A percentile compares a stretch with the other conserved stretches of the same genome.
These are phyloP conservation scores for Eremochloa ophiuroides DNA, from an alignment of 176 grass and related monocot species.

Conservation along the genomic window DNA sequence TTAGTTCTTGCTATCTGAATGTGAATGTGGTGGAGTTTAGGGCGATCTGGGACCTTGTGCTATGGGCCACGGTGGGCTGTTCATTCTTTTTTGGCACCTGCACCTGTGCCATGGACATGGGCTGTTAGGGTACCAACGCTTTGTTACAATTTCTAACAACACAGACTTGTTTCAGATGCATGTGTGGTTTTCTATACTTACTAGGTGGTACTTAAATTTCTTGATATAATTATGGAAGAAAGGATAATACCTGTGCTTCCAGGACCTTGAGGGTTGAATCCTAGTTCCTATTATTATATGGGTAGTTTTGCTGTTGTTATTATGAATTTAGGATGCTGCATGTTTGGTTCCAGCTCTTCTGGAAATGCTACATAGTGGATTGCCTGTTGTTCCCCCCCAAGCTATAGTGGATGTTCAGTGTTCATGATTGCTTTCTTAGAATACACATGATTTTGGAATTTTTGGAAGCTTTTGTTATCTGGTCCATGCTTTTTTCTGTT, in stretches of 20 bases:
- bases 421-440: neutral
- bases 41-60: too few species aligned
- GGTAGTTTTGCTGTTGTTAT: neutral
- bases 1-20: neutral
- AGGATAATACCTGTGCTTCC: neutral
- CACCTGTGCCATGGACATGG: neutral
- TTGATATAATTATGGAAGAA: neutral
- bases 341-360: neutral
- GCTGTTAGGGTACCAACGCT: neutral
- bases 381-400: neutral
- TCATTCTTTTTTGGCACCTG: neutral
- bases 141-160: neutral
- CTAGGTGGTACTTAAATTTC: too few species aligned
- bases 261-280: neutral
- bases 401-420: neutral
- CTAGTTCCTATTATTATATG: neutral
- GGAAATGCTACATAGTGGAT: neutral
- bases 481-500: neutral
- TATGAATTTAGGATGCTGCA: neutral
- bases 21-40: neutral
- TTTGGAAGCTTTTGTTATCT: neutral
- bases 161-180: neutral
- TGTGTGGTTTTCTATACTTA: constrained; percentile 1
- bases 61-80: too few species aligned
- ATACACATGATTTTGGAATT: neutral